These are phyloP conservation scores for Grosmannia penicillata DNA, from an alignment of 2,329 filamentous ascomycete species.

Conservation along the genomic window DNA sequence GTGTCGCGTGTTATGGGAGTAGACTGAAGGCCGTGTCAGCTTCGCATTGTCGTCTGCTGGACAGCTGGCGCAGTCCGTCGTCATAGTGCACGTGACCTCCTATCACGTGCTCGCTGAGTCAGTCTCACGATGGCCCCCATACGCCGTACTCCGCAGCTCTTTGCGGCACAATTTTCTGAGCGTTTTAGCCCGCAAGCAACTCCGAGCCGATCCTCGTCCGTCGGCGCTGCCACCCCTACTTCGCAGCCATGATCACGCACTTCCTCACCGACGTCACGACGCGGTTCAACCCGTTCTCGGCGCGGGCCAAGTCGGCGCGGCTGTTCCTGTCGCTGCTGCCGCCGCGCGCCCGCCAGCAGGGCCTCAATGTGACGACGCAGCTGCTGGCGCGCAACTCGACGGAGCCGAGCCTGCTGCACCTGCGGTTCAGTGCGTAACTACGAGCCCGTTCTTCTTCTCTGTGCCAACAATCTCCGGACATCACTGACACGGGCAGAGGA, in stretches of 20 bases:
- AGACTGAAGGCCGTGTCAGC: too few species aligned
- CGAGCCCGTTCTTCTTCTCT: not conserved
- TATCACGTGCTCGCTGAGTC: too few species aligned
- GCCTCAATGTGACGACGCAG: conserved; percentile 65
- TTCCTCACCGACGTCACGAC: conserved; percentile 76
- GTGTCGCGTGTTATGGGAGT: not conserved
- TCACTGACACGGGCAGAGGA: conserved; percentile 48
- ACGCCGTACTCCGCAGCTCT: too few species aligned
- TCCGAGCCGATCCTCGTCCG: not conserved
- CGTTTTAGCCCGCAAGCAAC: not conserved
- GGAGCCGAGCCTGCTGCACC: conserved; percentile 50
- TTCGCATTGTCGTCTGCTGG: too few species aligned
- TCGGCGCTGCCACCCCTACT: not conserved
- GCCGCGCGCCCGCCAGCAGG: conserved; percentile 55
- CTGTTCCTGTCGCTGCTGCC: conserved; percentile 79
- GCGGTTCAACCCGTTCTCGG: conserved; percentile 84
- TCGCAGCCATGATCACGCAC: conserved; percentile 62
- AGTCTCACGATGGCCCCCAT: too few species aligned
- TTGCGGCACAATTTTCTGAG: not conserved
- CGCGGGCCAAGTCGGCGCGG: conserved; percentile 65
- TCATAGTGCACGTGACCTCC: too few species aligned
- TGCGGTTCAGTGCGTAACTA: conserved; percentile 68
- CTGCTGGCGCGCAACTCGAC: conserved; percentile 57
- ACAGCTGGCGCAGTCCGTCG: too few species aligned
- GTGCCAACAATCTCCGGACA: not conserved